Evolutionary conservation across 495 filamentous ascomycete genomes (phyloP), one percentile per base, ranked within the genome.

Genomic region (Parathielavia hyrcaniae): DNA sequence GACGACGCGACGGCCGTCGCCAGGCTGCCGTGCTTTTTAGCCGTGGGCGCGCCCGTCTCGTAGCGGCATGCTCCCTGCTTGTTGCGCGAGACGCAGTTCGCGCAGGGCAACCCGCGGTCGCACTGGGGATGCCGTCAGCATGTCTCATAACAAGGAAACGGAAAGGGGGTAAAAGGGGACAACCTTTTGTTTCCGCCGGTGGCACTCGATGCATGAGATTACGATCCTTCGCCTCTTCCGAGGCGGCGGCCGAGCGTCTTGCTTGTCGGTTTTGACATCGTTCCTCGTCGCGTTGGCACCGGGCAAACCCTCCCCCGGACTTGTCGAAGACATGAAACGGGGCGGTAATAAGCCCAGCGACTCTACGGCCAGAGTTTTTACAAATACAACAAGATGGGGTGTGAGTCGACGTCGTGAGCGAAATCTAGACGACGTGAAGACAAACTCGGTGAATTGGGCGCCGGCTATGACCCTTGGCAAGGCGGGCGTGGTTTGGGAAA

Each of bases 141-240:
- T 32, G 11, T 5, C 4, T 19, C 12, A 17, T 0, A 5, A 17
- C 23, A 22, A 23, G 26, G 11, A 34, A 52, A 32, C 16, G 5
- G 11, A 12, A 19, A 16, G 26, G 20, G 22, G 20, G 32, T 34
- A 32, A 16, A 34, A 26, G 9, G 30, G 23, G 10, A 40, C 64
- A 36, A 80, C 81, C 77, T 84, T 84, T 66, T 84, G 82, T 63
- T 84, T 86, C 51, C 82, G 74, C 51, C 82, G 70, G 64, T 86
- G 82, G 54, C 83, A 86, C 64, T 86, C 82, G 17, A 76, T 82
- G 60, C 83, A 86, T 1, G 79, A 83, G 22, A 84, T 81, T 35
- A 84, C 78, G 39, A 78, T 77, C 41, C 82, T 78, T 55, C 78
- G 80, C 55, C 85, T 78, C 66, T 86, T 85, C 55, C 70, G 70